These are phyloP conservation scores for Hypoxylon sp. DNA, from an alignment of 2,329 filamentous ascomycete species.

Conservation along the genomic window DNA sequence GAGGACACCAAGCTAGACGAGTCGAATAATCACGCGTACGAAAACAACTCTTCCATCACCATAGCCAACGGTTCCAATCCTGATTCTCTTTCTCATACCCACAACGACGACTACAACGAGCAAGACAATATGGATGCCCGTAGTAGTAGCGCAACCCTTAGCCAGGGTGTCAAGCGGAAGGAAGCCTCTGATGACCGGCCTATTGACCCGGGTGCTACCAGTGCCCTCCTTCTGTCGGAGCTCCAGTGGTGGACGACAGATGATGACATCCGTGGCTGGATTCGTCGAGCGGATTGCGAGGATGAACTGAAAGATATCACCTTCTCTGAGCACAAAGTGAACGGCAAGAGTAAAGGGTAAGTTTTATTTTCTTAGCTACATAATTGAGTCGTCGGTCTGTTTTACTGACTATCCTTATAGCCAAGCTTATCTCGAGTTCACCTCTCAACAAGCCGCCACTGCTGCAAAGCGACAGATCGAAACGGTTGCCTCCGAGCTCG, in stretches of 20 bases:
- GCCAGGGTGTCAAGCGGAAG: slow-evolving; percentile 71
- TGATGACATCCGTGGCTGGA: slow-evolving; percentile 92
- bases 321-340: slow-evolving; percentile 98
- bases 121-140: slow-evolving; percentile 53
- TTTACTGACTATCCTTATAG: slow-evolving; percentile 56
- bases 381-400: neutral
- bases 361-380: slow-evolving; percentile 52
- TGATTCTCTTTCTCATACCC: slow-evolving; percentile 52
- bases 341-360: slow-evolving; percentile 98
- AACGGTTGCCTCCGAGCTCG: slow-evolving; percentile 64
- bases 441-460: slow-evolving; percentile 85
- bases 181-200: slow-evolving; percentile 71
- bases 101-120: slow-evolving; percentile 61
- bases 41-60: slow-evolving; percentile 59
- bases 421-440: slow-evolving; percentile 88
- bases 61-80: slow-evolving; percentile 57
- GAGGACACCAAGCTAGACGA: slow-evolving; percentile 57
- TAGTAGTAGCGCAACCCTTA: slow-evolving; percentile 53
- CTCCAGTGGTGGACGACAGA: slow-evolving; percentile 98
- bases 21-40: slow-evolving; percentile 58
- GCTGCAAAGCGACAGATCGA: slow-evolving; percentile 89
- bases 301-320: slow-evolving; percentile 91
- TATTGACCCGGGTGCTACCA: slow-evolving; percentile 72
- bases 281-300: slow-evolving; percentile 83
- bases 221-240: slow-evolving; percentile 88